Evolutionary conservation across 345 rosid genomes (phyloP).

Genomic region (Pistacia integerrima): DNA sequence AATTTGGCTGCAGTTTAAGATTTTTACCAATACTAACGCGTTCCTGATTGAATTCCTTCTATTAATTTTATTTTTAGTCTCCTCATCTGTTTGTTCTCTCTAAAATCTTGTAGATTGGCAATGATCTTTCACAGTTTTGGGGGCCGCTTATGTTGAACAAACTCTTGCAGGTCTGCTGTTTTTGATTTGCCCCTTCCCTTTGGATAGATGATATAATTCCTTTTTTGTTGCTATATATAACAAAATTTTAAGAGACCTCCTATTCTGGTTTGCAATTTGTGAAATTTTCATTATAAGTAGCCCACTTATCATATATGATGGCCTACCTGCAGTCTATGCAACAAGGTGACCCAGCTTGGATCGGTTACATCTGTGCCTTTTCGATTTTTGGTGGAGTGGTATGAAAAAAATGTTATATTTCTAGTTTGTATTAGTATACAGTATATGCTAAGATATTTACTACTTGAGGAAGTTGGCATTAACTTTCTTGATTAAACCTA

Average conservation of each 20-base stretch:
- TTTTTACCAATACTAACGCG: neutral
- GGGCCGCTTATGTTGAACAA: conserved; percentile 88
- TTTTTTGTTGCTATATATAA: conserved; percentile 1
- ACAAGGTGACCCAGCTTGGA: conserved; percentile 88
- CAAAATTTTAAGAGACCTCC: neutral
- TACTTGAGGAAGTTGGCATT: conserved; percentile 13
- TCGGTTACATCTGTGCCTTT: conserved; percentile 91
- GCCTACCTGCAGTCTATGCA: conserved; percentile 90
- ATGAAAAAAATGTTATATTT: conserved; percentile 32
- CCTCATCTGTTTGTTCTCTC: conserved; percentile 23
- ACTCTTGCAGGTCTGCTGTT: conserved; percentile 72
- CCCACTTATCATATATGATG: conserved; percentile 25
- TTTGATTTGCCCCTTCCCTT: conserved; percentile 16
- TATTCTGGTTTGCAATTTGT: neutral
- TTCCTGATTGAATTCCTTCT: conserved; percentile 9
- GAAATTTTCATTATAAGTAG: conserved; percentile 6
- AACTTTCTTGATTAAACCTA: neutral
- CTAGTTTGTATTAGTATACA: conserved; percentile 2
- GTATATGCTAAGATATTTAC: neutral
- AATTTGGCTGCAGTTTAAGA: neutral
- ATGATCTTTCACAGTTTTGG: conserved; percentile 91
- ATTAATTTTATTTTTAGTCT: conserved; percentile 14
- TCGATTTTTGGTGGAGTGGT: conserved; percentile 96
- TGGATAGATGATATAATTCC: conserved; percentile 8
- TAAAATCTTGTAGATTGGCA: conserved; percentile 61